Conservation (phyloP, 2,329 filamentous ascomycete species). For the Botrytis byssoidea region DNA sequence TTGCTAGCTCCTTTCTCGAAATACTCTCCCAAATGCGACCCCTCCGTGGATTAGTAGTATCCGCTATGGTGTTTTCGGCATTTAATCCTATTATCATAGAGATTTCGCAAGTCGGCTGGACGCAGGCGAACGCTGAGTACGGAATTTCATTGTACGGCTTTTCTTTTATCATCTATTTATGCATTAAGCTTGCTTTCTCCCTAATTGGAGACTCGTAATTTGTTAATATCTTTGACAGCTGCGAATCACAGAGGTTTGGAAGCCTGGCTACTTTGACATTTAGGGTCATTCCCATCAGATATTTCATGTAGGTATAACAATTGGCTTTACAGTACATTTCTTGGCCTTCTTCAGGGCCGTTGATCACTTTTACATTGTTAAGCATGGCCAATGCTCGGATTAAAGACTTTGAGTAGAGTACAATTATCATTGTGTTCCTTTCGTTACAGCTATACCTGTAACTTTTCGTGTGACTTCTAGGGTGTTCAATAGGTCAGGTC, state of each 20-base stretch:
- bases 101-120: neutral
- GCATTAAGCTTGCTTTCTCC: neutral
- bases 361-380: constrained; percentile 8
- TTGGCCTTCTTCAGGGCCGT: constrained; percentile 12
- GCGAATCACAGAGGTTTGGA: constrained; percentile 9
- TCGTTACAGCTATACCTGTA: neutral
- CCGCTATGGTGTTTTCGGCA: neutral
- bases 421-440: neutral
- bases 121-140: neutral
- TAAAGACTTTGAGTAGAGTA: neutral
- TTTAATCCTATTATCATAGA: neutral
- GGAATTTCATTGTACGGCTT: neutral
- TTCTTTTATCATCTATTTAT: neutral
- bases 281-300: constrained; percentile 13
- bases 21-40: neutral
- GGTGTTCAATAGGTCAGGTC: too few species aligned
- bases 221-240: neutral
- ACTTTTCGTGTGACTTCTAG: neutral
- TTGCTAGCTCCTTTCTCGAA: neutral
- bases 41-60: neutral
- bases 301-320: constrained; percentile 11
- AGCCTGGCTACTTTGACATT: constrained; percentile 13
- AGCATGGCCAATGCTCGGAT: neutral
- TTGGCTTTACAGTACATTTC: constrained; percentile 17
- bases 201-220: neutral